Percentiles rank a stretch among this genome's conserved stretches.
These are phyloP conservation scores for Stramenopiles sp. DNA, from an alignment of 352 stramenopile genomes.

Conservation along the genomic window DNA sequence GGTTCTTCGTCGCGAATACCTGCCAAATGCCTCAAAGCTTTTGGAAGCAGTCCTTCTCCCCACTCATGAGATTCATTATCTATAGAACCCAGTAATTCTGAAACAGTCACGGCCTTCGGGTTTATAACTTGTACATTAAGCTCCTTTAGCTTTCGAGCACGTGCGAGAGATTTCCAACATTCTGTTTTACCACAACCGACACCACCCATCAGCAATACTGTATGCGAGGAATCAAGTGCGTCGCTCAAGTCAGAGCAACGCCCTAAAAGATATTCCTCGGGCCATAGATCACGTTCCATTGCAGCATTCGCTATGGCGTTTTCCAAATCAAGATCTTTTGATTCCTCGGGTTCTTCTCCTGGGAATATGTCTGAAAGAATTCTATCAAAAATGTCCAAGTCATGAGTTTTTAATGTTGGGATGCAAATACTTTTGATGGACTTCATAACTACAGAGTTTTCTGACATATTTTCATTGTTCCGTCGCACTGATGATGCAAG, in stretches of 20 bases:
- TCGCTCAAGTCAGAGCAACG: slow-evolving; percentile 78
- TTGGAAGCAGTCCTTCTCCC: slow-evolving; percentile 66
- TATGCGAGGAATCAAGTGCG: slow-evolving; percentile 64
- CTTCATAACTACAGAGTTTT: slow-evolving; percentile 66
- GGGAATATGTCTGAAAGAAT: slow-evolving; percentile 71
- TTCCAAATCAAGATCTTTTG: slow-evolving; percentile 56
- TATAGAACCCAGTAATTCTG: slow-evolving; percentile 80
- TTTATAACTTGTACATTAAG: slow-evolving; percentile 44
- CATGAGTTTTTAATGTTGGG: slow-evolving; percentile 69
- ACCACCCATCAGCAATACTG: slow-evolving; percentile 76
- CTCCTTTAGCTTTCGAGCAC: slow-evolving; percentile 21
- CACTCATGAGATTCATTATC: slow-evolving; percentile 66
- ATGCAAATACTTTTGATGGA: slow-evolving; percentile 83
- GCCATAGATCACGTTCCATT: slow-evolving; percentile 37
- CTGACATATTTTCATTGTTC: slow-evolving; percentile 47
- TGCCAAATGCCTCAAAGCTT: slow-evolving; percentile 70
- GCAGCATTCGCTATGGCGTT: slow-evolving; percentile 49
- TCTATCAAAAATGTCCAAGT: slow-evolving; percentile 71
- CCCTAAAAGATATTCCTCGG: slow-evolving; percentile 52
- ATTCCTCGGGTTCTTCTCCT: slow-evolving; percentile 43
- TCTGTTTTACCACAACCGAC: slow-evolving; percentile 63
- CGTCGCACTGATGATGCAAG: slow-evolving; percentile 67
- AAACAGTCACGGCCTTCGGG: slow-evolving; percentile 68
- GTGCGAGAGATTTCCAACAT: slow-evolving; percentile 60
- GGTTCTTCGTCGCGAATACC: slow-evolving; percentile 50